Conservation (phyloP, 768 basidiomycete species). For the Zangia roseola region DNA sequence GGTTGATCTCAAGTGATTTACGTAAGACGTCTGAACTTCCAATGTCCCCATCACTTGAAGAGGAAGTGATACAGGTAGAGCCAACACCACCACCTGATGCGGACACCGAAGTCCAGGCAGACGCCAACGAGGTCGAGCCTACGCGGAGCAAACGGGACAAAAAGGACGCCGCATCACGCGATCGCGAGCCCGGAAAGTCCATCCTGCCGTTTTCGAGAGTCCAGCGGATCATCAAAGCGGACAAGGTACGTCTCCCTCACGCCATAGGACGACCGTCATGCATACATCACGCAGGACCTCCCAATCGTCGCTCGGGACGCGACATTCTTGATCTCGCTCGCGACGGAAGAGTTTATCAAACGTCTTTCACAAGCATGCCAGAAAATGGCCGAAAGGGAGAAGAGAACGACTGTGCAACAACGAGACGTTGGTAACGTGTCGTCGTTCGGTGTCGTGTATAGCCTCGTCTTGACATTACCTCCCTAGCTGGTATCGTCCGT, state of each 20-base stretch:
- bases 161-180: conserved; percentile 18
- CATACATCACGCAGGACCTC: conserved; percentile 47
- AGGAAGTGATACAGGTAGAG: conserved; percentile 4
- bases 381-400: conserved; percentile 66
- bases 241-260: conserved; percentile 57
- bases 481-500: conserved; percentile 58
- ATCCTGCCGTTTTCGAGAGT: conserved; percentile 74
- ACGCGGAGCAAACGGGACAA: conserved; percentile 16
- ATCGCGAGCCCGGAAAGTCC: conserved; percentile 62
- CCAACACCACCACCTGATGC: conserved; percentile 4
- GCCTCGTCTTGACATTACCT: neutral
- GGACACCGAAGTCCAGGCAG: conserved; percentile 9
- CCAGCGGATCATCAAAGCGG: conserved; percentile 83
- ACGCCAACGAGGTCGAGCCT: conserved; percentile 7
- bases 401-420: conserved; percentile 71
- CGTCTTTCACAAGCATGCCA: conserved; percentile 71
- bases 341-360: conserved; percentile 87
- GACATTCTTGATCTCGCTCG: conserved; percentile 73
- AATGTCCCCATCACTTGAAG: conserved; percentile 13
- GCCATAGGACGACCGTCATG: too few species aligned
- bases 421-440: conserved; percentile 68
- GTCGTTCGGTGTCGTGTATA: neutral
- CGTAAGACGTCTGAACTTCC: neutral
- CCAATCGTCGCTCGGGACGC: conserved; percentile 77
- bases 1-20: neutral